These are phyloP conservation scores for Coniochaeta sp. DNA, from an alignment of 2,329 filamentous ascomycete genomes.

Conservation along the genomic window DNA sequence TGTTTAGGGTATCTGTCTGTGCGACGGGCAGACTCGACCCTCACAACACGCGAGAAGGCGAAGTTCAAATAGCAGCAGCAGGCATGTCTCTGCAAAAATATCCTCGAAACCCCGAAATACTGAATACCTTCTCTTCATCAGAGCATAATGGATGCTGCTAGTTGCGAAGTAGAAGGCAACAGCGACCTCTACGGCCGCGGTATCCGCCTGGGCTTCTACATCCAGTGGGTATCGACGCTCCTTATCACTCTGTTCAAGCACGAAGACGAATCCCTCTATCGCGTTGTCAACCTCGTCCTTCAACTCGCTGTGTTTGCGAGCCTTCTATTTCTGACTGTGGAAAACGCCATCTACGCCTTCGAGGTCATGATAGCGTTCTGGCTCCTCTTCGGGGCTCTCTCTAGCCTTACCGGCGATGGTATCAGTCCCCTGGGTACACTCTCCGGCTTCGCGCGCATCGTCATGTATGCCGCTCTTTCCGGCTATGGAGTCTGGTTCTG, in stretches of 20 bases:
- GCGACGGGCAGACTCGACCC: background rate
- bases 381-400: slow-evolving; percentile 2
- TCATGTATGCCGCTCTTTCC: slow-evolving; percentile 1
- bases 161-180: slow-evolving; percentile 1
- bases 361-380: slow-evolving; percentile 5
- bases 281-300: slow-evolving; percentile 3
- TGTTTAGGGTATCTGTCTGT: background rate
- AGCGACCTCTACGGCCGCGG: slow-evolving; percentile 2
- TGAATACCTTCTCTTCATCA: background rate
- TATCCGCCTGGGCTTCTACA: slow-evolving; percentile 3
- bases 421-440: background rate
- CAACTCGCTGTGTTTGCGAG: background rate
- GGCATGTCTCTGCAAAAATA: background rate
- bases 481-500: slow-evolving; percentile 3
- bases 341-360: background rate
- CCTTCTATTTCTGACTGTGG: slow-evolving; percentile 2
- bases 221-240: slow-evolving; percentile 2
- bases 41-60: background rate
- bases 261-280: background rate
- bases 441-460: background rate
- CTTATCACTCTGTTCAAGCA: slow-evolving; percentile 1
- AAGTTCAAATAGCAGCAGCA: background rate
- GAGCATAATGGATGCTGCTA: background rate
- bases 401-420: background rate
- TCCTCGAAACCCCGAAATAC: background rate